Evolutionary conservation across 768 basidiomycete genomes (phyloP), one percentile per base, ranked within the genome.

Genomic region (Tephrocybe sp.): DNA sequence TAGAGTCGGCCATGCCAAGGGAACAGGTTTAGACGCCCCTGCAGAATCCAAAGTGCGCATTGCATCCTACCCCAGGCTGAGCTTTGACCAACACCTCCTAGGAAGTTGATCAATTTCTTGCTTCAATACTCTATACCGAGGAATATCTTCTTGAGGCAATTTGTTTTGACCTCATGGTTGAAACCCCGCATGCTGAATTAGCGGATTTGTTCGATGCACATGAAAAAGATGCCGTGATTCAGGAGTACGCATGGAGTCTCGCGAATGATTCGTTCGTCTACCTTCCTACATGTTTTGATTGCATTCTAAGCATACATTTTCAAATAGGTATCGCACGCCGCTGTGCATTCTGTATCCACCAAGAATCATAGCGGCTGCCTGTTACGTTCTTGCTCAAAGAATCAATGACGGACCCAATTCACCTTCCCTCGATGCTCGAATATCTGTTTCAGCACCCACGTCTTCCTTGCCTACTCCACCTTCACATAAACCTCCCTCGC

Each of bases 221-320:
- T 39, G 75, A 76, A 54, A 72, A 74, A 38, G 76, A 74, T 32
- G 47, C 62, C 16, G 66, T 72, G 31, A 64, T 85, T 32, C 82
- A 87, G 65, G 89, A 91, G 61, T 85, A 81, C 61, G 83, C 89
- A 11, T 93, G 90, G 92, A 89, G 87, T 54, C 73, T 93, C 45
- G 86, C 89, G 12, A 88, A 91, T 67, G 91, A 93, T 72, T 90
- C 91, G 91, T 92, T 52, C 68, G 76, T 78, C 32, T 36, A 12
- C 43, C 44, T 50, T 43, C 14, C 55, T 46, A 48, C 48, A 35
- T 11, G 44, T 41, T 36, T 40, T 17, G 34, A 31, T 54, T 42
- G 52, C 17, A 26, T 59, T 45, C 40, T 39, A 11, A 38, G 45
- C 45, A n/a, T 55, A 16, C 47, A 53, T 51, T 38, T 45, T 52